Base-by-base conservation (phyloP, 2,329 filamentous ascomycete genomes). In the Fusarium sp. region DNA sequence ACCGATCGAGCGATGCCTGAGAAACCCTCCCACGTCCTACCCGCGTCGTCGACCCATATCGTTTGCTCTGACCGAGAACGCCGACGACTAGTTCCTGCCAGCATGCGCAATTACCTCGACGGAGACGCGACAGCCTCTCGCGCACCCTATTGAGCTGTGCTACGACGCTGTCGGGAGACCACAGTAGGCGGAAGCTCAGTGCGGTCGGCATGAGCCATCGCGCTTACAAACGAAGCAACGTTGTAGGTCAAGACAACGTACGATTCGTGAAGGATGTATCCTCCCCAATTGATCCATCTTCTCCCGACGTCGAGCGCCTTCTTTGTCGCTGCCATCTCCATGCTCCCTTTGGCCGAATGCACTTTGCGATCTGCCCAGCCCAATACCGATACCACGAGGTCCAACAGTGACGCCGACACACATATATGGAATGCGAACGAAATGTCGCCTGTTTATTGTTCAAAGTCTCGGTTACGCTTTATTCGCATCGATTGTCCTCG, bases 81-180 rank as follows among this genome's bases (percentile, higher is more conserved):
- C 0, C 18, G 13, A 10, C 7, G 13, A 54, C 24, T 26, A 24
- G 24, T 17, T 12, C 0, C 9, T 53, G 0, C 30, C 3, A 35
- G 17, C 2, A 35, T 51, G 17, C 12, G 30, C 9, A 14, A 1
- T 5, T 17, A 13, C 8, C 0, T 1, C 9, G 12, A 35, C 1
- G 17, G 17, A 1, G 4, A 9, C 6, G 24, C 4, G 8, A 6
- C 0, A 28, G 10, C 0, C 0, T 0, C 14, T 5, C 10, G 8
- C 0, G 14, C 20, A 5, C 14, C 20, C 2, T 5, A 5, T 9
- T 4, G 18, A 22, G 8, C 4, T 17, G 20, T 14, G 2, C 2
- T 4, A 2, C 7, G 24, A 22, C 20, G 10, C 2, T 28, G 51
- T 54, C 3, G 3, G 2, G 11, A 18, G 20, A 6, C 8, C 5